Percentiles rank a stretch among this genome's conserved stretches.
Evolutionary conservation across 2,329 filamentous ascomycete species (phyloP).

Genomic region (Huntiella moniliformis): DNA sequence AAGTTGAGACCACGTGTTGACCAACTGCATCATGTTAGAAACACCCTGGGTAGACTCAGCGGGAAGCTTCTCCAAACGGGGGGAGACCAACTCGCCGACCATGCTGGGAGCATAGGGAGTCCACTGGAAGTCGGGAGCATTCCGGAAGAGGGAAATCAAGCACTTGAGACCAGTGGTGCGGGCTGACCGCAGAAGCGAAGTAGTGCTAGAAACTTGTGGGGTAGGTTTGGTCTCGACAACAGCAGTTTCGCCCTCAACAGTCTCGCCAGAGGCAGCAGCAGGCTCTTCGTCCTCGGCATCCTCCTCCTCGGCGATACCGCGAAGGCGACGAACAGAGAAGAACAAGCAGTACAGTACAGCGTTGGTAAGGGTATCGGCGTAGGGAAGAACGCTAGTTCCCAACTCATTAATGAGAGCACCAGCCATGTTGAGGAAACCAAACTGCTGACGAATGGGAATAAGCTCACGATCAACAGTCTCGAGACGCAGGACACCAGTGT

Average conservation of each 20-base stretch:
- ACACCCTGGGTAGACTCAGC: conserved; percentile 77
- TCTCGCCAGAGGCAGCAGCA: background rate
- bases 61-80: conserved; percentile 59
- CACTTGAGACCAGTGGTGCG: conserved; percentile 66
- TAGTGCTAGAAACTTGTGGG: conserved; percentile 19
- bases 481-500: conserved; percentile 23
- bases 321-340: conserved; percentile 42
- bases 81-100: conserved; percentile 55
- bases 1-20: conserved; percentile 62
- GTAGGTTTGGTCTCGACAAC: conserved; percentile 15
- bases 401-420: conserved; percentile 72
- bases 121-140: conserved; percentile 55
- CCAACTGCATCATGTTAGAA: conserved; percentile 62
- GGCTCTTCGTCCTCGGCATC: conserved; percentile 20
- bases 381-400: conserved; percentile 51
- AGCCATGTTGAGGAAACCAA: conserved; percentile 83
- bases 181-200: conserved; percentile 45
- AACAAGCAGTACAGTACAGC: conserved; percentile 68
- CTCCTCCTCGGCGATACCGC: conserved; percentile 19
- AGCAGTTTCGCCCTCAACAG: conserved; percentile 14
- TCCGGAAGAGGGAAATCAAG: conserved; percentile 58
- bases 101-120: conserved; percentile 49
- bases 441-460: conserved; percentile 56
- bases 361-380: conserved; percentile 50
- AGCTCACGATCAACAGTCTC: conserved; percentile 38